Base-by-base conservation (phyloP, 1,139 yeast genomes). In the Suhomyces panamericanus region DNA sequence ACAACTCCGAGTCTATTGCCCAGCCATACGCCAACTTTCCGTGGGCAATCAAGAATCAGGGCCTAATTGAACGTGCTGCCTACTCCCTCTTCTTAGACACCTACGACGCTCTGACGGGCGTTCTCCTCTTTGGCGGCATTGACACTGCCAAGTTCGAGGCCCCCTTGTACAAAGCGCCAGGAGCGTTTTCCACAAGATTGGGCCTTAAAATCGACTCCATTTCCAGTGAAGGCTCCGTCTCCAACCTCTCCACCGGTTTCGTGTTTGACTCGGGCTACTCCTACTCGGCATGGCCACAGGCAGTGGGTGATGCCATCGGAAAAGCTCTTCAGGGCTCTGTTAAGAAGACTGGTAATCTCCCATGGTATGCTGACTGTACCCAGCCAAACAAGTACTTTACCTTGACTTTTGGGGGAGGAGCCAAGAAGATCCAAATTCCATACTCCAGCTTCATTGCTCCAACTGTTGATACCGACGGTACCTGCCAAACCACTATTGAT, bases 41-140 rank as follows among this genome's bases (percentile, higher is more conserved):
- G 1, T 38, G 48, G 32, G 54, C 56, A 10, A 55, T 64, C 53
- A 54, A 55, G 46, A 41, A 46, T 27, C 53, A 54, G 20, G 66
- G 67, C 1, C 37, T 48, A 16, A 59, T 62, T 41, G 37, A 46
- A 29, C 55, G 53, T 40, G 49, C 49, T 5, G 54, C 59, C 17
- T 62, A 61, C 48, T 61, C 66, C 27, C 41, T 62, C 29, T 62
- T 49, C 45, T 50, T 60, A 47, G 48, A 55, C 46, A 38, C 42
- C 9, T 33, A 28, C 24, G 33, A 35, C 16, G 52, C 49, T 11
- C 53, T 33, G 20, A 16, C 48, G 4, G 61, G 61, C 11, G 37
- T 55, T 6, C 37, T 58, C 14, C 44, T 58, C 15, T 57, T 58
- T 44, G 62, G 62, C 4, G 62, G 56, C 5, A 49, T 54, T 12